Base-by-base conservation (phyloP, 306 rosid genomes). In the Astragalus glycyphyllos region DNA sequence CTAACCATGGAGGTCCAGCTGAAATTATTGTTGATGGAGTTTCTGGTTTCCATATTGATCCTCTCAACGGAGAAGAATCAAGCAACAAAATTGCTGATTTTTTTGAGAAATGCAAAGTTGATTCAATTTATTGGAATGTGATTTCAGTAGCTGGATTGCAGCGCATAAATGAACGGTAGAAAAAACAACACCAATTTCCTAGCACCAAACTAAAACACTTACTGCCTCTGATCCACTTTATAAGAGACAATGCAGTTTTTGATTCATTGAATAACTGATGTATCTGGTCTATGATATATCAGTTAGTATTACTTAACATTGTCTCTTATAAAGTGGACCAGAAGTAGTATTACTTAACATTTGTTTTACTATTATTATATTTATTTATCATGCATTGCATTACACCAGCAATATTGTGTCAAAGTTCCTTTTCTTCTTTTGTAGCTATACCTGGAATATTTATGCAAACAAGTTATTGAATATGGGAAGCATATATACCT, bases 1-100 rank as follows among this genome's bases (percentile, higher is more conserved):
- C 98, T 38, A 90, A 84, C 72, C 96, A 92, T 79, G 98, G 98
- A 7, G 98, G 98, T 29, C 98, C 98, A 0, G 97, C 97, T 20
- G 97, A 92, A 83, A 92, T 90, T 64, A 90, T 92, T 29, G 84
- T 86, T 11, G 97, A 90, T 56, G 85, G 82, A 7, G 41, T 88
- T 46, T 92, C 97, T 2, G 98, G 98, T 54, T 92, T 90, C 72
- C 98, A 86, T 59, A 77, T 92, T 41, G 95, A 92, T 66, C 98
- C 98, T 26, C 74, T 79, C 80, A 80, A 86, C 11, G 96, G 92
- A 5, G 86, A 77, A 0, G 96, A 88, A 48, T 73, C 98, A 35
- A 86, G 92, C 79, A 84, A 78, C 46, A 90, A 85, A 73, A 88
- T 92, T 8, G 96, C 88, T 3, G 89, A 90, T 48, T 92, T 92